phyloP scores from a whole-genome alignment of 2,329 filamentous ascomycete genomes.

The Xylariaceae sp. region DNA sequence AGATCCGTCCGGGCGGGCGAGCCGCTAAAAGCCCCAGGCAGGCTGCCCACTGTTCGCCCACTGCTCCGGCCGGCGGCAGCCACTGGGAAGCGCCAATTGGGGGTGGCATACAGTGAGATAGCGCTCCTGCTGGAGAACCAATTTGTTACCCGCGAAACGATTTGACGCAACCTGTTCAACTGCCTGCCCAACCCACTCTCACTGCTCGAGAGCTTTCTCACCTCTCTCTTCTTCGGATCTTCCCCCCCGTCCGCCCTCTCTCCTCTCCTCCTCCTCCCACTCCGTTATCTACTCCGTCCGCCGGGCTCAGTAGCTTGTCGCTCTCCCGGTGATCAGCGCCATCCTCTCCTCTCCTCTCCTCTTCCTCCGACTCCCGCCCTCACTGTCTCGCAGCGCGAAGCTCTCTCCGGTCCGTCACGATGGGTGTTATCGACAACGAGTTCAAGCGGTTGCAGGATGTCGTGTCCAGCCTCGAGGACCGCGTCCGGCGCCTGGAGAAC shows the following conservation, averaged over 20 bases:
- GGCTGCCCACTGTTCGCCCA: constrained; percentile 8
- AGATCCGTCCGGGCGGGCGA: too few relatives aligned
- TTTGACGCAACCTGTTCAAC: constrained; percentile 20
- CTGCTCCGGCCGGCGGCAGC: constrained; percentile 6
- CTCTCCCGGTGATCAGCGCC: constrained; percentile 2
- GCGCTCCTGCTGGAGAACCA: constrained; percentile 5
- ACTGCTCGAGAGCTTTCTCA: not conserved
- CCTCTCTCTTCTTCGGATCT: not conserved
- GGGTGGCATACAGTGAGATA: constrained; percentile 5
- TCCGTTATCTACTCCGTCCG: not conserved
- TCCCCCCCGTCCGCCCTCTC: not conserved
- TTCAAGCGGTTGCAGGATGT: constrained; percentile 79
- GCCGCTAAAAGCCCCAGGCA: too few relatives aligned
- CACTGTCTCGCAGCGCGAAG: constrained; percentile 16
- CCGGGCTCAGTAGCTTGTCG: constrained; percentile 3
- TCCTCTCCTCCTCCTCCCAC: not conserved
- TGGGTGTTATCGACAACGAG: constrained; percentile 84
- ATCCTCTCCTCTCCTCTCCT: constrained; percentile 10
- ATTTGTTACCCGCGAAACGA: constrained; percentile 8
- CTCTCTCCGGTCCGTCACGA: constrained; percentile 37
- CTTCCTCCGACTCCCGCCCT: constrained; percentile 14
- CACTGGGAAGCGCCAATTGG: constrained; percentile 19
- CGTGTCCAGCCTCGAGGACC: constrained; percentile 74
- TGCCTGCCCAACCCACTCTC: not conserved
- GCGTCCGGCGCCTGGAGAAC: constrained; percentile 78